Conservation (phyloP, 345 rosid genomes). For the Conringia planisiliqua region DNA sequence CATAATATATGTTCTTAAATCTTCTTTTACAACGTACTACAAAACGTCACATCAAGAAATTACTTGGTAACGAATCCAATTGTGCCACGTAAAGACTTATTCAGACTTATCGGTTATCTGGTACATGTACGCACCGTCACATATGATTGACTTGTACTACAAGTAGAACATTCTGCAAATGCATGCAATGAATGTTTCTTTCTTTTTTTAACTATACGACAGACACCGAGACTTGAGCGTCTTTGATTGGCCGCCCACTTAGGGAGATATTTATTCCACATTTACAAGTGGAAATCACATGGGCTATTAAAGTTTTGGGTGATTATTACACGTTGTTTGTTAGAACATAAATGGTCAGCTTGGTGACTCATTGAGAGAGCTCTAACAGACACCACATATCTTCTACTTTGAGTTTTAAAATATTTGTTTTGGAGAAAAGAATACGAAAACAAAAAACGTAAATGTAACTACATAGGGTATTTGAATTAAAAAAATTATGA, state of each 20-base stretch:
- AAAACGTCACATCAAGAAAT: not conserved
- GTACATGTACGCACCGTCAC: not conserved
- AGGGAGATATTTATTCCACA: not conserved
- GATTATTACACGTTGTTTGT: too few relatives aligned
- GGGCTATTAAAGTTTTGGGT: too few relatives aligned
- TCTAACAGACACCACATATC: not conserved
- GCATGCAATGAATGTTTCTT: not conserved
- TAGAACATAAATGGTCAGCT: not conserved
- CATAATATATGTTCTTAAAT: too few relatives aligned
- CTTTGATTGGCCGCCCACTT: not conserved
- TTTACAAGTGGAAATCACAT: too few relatives aligned
- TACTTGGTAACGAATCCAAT: not conserved
- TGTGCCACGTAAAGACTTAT: not conserved
- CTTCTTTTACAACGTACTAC: not conserved
- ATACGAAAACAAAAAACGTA: too few relatives aligned
- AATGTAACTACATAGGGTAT: not conserved
- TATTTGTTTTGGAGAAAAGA: too few relatives aligned
- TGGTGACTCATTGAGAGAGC: not conserved
- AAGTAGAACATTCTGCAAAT: not conserved
- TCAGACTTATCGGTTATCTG: not conserved
- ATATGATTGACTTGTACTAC: not conserved
- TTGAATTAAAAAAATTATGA: not conserved
- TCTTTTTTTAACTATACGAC: not conserved
- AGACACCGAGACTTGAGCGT: not conserved
- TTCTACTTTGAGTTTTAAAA: too few relatives aligned